These are phyloP conservation scores for Tulasnella sp. DNA, from an alignment of 768 basidiomycete genomes.

Conservation along the genomic window DNA sequence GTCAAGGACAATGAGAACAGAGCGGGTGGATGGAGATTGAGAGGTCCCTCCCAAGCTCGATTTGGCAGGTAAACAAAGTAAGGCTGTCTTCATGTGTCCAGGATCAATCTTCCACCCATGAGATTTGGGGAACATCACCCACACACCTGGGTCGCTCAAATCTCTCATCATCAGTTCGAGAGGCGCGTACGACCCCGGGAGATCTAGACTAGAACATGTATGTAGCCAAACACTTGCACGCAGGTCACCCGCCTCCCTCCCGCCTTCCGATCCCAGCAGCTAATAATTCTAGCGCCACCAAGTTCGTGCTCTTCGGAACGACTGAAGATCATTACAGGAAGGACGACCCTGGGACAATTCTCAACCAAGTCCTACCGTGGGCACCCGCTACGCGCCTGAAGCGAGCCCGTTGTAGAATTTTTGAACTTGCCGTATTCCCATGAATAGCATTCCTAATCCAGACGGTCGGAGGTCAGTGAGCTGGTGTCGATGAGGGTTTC, in stretches of 20 bases:
- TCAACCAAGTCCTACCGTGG: no score
- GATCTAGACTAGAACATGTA: background rate
- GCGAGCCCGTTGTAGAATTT: background rate
- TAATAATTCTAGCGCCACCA: background rate
- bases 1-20: background rate
- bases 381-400: background rate
- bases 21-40: background rate
- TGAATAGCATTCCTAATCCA: slow-evolving; percentile 20
- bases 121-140: background rate
- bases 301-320: background rate
- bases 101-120: background rate
- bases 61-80: background rate
- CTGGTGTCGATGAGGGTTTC: background rate
- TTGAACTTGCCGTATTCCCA: slow-evolving; percentile 26
- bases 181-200: background rate
- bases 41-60: background rate
- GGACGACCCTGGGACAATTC: background rate
- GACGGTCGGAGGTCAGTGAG: background rate
- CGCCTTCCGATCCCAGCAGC: background rate
- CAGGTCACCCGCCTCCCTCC: background rate
- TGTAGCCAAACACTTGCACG: background rate
- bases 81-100: background rate
- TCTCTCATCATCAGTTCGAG: background rate
- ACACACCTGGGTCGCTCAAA: background rate
- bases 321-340: background rate